Evolutionary conservation across 352 stramenopile genomes (phyloP).

Genomic region (Phytophthora agathidicida): DNA sequence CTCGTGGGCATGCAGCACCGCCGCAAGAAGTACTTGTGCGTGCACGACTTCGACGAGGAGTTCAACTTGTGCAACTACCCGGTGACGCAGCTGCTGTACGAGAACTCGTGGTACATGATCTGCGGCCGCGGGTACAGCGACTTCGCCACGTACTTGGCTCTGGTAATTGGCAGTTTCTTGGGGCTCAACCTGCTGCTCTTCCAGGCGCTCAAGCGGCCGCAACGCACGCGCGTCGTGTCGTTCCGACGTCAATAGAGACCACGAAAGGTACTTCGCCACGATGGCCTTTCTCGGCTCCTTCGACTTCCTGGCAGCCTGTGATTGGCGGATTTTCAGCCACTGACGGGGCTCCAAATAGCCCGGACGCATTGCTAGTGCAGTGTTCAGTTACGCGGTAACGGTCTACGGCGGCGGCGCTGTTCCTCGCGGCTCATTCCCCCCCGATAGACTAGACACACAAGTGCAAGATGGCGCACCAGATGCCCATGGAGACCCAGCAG

Average conservation of each 20-base stretch:
- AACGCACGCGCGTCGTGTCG: conserved; percentile 59
- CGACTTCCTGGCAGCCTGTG: conserved; percentile 35
- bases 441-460: conserved; percentile 19
- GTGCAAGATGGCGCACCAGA: conserved; percentile 71
- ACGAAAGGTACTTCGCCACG: conserved; percentile 20
- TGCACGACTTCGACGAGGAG: conserved; percentile 83
- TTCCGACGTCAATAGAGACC: conserved; percentile 49
- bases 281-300: conserved; percentile 6
- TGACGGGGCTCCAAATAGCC: no score
- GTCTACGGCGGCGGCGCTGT: neutral
- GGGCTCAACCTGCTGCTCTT: conserved; percentile 70
- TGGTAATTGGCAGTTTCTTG: conserved; percentile 50
- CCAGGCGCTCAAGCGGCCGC: conserved; percentile 75
- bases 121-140: conserved; percentile 73
- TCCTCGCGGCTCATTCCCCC: neutral
- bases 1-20: conserved; percentile 59
- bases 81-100: conserved; percentile 67
- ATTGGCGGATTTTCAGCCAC: conserved; percentile 41
- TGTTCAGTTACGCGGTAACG: conserved; percentile 19
- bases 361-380: no score
- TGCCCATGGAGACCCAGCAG: conserved; percentile 87
- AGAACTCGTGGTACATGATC: conserved; percentile 88
- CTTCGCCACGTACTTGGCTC: conserved; percentile 56
- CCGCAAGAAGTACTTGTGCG: conserved; percentile 77
- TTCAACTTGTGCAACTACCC: conserved; percentile 87